These are phyloP conservation scores for Ajuga reptans DNA, from an alignment of 305 asterid species.

Conservation along the genomic window DNA sequence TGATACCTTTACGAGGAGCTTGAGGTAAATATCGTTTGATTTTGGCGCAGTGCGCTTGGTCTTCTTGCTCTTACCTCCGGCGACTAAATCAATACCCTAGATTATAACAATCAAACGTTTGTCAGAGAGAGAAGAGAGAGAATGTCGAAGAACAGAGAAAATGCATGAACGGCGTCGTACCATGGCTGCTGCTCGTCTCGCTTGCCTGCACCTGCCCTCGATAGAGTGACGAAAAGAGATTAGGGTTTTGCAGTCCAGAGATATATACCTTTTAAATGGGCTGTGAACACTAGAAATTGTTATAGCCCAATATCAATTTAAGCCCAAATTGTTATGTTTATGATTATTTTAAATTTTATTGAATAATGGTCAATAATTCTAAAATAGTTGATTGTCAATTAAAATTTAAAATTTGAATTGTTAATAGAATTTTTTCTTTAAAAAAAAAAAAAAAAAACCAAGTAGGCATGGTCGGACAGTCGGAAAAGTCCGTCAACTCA, in stretches of 20 bases:
- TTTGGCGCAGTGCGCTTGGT: constrained; percentile 73
- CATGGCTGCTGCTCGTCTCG: constrained; percentile 27
- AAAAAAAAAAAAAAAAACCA: too few relatives aligned
- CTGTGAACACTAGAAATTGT: background rate
- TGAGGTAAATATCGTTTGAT: constrained; percentile 63
- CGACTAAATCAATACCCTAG: constrained; percentile 71
- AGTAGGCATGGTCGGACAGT: too few relatives aligned
- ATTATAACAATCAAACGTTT: constrained; percentile 1
- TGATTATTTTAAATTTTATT: too few relatives aligned
- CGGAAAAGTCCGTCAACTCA: too few relatives aligned
- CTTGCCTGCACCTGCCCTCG: constrained; percentile 8
- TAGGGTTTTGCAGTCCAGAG: constrained; percentile 23
- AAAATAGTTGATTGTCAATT: too few relatives aligned
- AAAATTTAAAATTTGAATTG: too few relatives aligned
- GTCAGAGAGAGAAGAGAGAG: background rate
- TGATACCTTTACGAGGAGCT: constrained; percentile 63
- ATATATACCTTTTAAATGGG: background rate
- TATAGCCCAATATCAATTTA: background rate
- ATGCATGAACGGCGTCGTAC: constrained; percentile 17
- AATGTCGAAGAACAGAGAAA: background rate
- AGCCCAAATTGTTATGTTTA: too few relatives aligned
- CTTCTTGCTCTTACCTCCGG: constrained; percentile 82
- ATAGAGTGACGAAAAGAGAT: background rate
- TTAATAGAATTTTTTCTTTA: too few relatives aligned
- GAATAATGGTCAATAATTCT: too few relatives aligned